Base-by-base conservation (phyloP, 768 basidiomycete species). In the Phylloporus arenicola region DNA sequence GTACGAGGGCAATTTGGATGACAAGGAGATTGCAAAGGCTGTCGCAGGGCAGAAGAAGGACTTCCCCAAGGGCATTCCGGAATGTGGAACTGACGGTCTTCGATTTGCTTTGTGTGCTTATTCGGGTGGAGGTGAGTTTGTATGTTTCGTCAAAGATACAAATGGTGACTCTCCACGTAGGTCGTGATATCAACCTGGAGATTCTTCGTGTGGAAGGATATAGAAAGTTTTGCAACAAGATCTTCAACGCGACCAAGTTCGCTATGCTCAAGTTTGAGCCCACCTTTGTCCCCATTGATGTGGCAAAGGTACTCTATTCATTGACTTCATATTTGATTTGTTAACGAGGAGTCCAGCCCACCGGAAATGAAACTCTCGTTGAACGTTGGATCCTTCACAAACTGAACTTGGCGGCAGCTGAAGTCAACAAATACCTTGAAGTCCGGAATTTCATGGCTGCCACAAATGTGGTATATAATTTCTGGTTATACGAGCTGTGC, bases 151-250 rank as follows among this genome's bases (percentile, higher is more conserved):
- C 35, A 4, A 45, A 33, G 33, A 31, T 29, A 19, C 3, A 12
- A 3, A 38, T 22, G 10, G 3, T 24, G 44, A 53, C 35, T 29
- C n/a, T 17, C 39, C 25, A 17, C 37, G 8, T 51, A 92, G 93
- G 92, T 25, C 88, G 94, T 40, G 95, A 98, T 69, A 95, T 99
- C 73, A 96, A 97, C 67, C 74, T 99, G 53, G 93, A 98, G 64
- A 93, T 99, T 58, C 70, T 92, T 55, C 85, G 93, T 46, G 92
- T 98, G 29, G 94, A 98, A 70, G 96, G 94, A 2, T 98, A 98
- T 70, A 84, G 96, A 69, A 98, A 98, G 70, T 99, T 99, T 76
- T 98, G 96, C 75, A 99, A 99, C 75, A 98, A 98, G 75, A 83
- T 98, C 24, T 98, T 95, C 79, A 99, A 99, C 64, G 96, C 96